Evolutionary conservation across 1,139 yeast species (phyloP), one percentile per base, ranked within the genome.

Genomic region (Komagataea norvegica): DNA sequence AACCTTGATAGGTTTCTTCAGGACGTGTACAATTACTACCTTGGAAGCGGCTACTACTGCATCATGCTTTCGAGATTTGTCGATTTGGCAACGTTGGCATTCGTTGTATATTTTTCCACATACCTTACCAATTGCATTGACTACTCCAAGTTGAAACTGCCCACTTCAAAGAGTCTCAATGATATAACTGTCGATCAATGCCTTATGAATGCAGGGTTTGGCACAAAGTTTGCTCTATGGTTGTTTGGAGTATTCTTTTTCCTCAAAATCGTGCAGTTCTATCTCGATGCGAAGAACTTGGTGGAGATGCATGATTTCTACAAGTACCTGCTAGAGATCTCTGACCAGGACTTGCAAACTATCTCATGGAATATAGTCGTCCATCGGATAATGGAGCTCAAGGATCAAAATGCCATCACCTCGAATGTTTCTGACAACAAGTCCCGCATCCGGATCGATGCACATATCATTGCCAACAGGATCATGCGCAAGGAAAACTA

Each of bases 401-500:
- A 85, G 49, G 91, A 87, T 50, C 85, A 82, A 50, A 91, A 91
- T 60, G 86, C 93, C 14, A 47, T 61, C 26, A 56, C 61, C 20
- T 60, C 67, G n/a, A 66, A 66, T 41, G 68, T 63, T 10, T 71
- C 76, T 43, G 85, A 79, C 56, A 67, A 79, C 40, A 79, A 76
- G 42, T 77, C 89, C 0, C 83, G 81, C 51, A 77, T 79, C 34
- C 67, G 89, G 44, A 69, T 91, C 39, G 91, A 86, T 55, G 95
- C 97, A 3, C 96, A 88, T 58, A 94, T 83, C 53, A 86, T 91
- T 40, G 97, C 97, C 11, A 93, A 91, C 57, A 68, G 98, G 44
- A 85, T 91, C 41, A 89, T 91, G 98, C 70, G 99, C 40, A 83
- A 81, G 48, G 98, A 93, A 48, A 91, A 91, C 56, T 91, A 89